Conservation (phyloP, 129 eudicot genomes). For the Flaveria brownii region DNA sequence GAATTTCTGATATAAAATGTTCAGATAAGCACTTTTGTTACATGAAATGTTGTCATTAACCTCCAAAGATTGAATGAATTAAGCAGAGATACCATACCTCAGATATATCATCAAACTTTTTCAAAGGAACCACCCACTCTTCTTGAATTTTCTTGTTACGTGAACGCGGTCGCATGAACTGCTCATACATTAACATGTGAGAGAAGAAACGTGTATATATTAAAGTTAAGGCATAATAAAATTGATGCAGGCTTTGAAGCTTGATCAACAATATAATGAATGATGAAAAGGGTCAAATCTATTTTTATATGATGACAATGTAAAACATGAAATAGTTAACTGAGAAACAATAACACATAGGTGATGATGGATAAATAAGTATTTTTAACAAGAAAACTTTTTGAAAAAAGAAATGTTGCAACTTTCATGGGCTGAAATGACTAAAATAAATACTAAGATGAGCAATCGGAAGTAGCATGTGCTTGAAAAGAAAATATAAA, state of each 20-base stretch:
- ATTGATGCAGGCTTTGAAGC: background rate
- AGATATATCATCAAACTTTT: slow-evolving; percentile 66
- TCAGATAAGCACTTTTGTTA: slow-evolving; percentile 2
- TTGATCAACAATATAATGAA: background rate
- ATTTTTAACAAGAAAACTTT: background rate
- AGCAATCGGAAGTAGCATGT: background rate
- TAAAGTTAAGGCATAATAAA: background rate
- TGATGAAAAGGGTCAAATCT: background rate
- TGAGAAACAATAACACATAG: background rate
- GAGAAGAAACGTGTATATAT: background rate
- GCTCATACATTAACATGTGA: slow-evolving; percentile 34
- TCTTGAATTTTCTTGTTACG: slow-evolving; percentile 84
- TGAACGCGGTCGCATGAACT: slow-evolving; percentile 95
- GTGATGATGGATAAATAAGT: slow-evolving; percentile 5
- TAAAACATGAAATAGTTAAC: background rate
- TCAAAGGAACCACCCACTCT: slow-evolving; percentile 90
- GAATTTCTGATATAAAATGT: slow-evolving; percentile 60
- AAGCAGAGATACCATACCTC: slow-evolving; percentile 52
- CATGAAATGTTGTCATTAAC: slow-evolving; percentile 5
- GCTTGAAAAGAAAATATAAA: background rate
- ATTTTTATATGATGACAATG: background rate
- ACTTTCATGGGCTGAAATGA: slow-evolving; percentile 3
- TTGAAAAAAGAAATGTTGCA: slow-evolving; percentile 9
- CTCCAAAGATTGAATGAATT: background rate
- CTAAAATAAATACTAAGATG: background rate